These are phyloP conservation scores for Carex myosuroides DNA, from an alignment of 176 grass and related monocot species.

Conservation along the genomic window DNA sequence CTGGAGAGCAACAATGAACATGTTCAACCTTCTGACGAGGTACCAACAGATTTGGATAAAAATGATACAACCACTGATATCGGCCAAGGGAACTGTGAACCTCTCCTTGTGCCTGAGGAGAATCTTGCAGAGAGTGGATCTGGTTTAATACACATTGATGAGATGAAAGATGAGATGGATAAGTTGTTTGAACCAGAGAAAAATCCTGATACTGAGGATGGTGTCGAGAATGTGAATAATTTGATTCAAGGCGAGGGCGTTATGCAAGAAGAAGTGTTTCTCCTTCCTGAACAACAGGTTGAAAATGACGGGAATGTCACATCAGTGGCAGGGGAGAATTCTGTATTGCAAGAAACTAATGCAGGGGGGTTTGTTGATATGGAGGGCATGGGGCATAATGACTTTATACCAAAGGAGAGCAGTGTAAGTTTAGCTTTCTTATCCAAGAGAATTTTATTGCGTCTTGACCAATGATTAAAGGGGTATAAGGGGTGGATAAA, in stretches of 20 bases:
- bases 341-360: constrained; percentile 66
- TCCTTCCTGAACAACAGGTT: constrained; percentile 30
- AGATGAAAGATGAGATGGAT: constrained; percentile 27
- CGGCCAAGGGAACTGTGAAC: background rate
- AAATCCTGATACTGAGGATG: constrained; percentile 39
- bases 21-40: constrained; percentile 6
- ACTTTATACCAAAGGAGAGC: constrained; percentile 52
- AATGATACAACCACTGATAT: background rate
- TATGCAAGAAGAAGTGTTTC: constrained; percentile 25
- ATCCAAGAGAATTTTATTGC: background rate
- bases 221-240: constrained; percentile 22
- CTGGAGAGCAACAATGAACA: constrained; percentile 5
- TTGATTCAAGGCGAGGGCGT: background rate
- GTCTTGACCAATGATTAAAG: background rate
- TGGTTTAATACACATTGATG: background rate
- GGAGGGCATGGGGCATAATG: constrained; percentile 35
- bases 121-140: background rate
- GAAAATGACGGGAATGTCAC: constrained; percentile 36
- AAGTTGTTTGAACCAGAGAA: constrained; percentile 33
- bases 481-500: background rate
- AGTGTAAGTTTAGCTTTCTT: constrained; percentile 58
- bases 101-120: constrained; percentile 27
- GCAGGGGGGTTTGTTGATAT: constrained; percentile 41
- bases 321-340: constrained; percentile 75
- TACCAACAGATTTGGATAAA: constrained; percentile 32